A percentile compares a stretch with the other conserved stretches of the same genome.
These are phyloP conservation scores for Colletotrichum paranaense DNA, from an alignment of 2,329 filamentous ascomycete genomes.

Conservation along the genomic window DNA sequence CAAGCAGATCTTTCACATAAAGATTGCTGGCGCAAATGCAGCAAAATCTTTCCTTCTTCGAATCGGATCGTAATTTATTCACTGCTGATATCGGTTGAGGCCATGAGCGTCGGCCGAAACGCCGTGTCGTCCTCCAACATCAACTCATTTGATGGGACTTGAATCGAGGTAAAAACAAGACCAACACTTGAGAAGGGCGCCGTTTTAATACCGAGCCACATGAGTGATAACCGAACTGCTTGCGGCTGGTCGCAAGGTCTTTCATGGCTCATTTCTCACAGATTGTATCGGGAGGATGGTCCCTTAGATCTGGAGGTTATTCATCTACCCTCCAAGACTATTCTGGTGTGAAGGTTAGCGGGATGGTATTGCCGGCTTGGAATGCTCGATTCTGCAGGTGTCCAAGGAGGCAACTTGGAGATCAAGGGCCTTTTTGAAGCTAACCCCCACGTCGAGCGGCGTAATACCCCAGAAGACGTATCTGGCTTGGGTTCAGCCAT, in stretches of 20 bases:
- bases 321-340: neutral
- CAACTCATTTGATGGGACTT: neutral
- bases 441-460: slow-evolving; percentile 25
- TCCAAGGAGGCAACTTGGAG: neutral
- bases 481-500: slow-evolving; percentile 11
- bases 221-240: neutral
- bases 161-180: neutral
- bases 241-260: neutral
- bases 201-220: neutral
- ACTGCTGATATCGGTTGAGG: neutral
- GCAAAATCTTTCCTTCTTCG: neutral
- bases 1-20: neutral
- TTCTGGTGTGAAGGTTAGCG: neutral
- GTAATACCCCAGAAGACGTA: slow-evolving; percentile 14
- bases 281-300: neutral
- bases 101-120: neutral
- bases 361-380: neutral
- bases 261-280: neutral
- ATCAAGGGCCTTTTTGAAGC: neutral
- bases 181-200: neutral
- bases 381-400: neutral
- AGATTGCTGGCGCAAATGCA: neutral
- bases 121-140: neutral
- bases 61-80: neutral
- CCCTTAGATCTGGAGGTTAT: neutral